phyloP scores from a whole-genome alignment of 2,329 filamentous ascomycete species.

The Xylaria sp. region DNA sequence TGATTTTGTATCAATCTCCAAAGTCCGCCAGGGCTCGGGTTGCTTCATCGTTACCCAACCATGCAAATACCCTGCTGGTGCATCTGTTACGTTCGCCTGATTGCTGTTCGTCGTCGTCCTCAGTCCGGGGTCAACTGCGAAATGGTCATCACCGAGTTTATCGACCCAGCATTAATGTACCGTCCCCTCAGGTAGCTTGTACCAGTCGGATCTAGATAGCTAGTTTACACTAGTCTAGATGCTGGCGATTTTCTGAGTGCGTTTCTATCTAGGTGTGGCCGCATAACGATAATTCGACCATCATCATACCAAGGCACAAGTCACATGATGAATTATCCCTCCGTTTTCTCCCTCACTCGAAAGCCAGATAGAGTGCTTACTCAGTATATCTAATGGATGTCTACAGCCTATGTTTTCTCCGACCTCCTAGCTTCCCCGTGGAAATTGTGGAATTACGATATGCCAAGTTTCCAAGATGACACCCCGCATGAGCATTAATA shows the following conservation, averaged over 20 bases:
- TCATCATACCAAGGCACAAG: neutral
- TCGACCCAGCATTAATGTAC: neutral
- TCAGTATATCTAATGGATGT: neutral
- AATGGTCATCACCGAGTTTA: neutral
- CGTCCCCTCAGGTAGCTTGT: too few species aligned
- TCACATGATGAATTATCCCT: slow-evolving; percentile 24
- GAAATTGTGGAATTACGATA: slow-evolving; percentile 5
- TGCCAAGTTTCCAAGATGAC: slow-evolving; percentile 9
- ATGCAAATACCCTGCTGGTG: slow-evolving; percentile 19
- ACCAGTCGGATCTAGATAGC: too few species aligned
- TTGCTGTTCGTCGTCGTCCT: neutral
- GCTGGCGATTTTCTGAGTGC: neutral
- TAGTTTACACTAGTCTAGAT: neutral
- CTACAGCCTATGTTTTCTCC: neutral
- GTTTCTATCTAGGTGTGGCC: too few species aligned
- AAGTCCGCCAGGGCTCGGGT: neutral
- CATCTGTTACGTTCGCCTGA: slow-evolving; percentile 10
- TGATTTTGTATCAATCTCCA: neutral
- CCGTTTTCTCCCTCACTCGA: neutral
- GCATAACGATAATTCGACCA: too few species aligned
- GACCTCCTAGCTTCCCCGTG: slow-evolving; percentile 20
- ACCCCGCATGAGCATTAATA: slow-evolving; percentile 20
- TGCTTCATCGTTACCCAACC: slow-evolving; percentile 1
- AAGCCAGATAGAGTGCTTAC: neutral
- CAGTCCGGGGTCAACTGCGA: neutral